Evolutionary conservation across 2,329 filamentous ascomycete species (phyloP).

Genomic region (Periglandula ipomoeae): DNA sequence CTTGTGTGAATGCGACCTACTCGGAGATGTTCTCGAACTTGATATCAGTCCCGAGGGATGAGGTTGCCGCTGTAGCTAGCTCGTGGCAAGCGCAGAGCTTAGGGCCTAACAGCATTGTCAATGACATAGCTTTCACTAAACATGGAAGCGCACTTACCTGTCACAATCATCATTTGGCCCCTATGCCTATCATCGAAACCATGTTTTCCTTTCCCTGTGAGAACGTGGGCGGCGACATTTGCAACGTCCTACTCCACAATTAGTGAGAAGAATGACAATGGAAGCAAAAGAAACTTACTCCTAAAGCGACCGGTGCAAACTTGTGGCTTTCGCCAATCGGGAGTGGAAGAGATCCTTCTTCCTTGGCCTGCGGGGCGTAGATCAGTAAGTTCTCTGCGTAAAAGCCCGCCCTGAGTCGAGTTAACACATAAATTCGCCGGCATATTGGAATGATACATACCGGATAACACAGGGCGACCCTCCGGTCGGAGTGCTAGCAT

Average conservation of each 20-base stretch:
- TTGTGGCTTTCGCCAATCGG: constrained; percentile 38
- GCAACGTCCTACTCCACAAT: constrained; percentile 31
- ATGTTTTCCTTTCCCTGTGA: constrained; percentile 36
- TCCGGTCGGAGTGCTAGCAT: constrained; percentile 26
- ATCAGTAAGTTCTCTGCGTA: constrained; percentile 42
- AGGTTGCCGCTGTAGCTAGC: constrained; percentile 34
- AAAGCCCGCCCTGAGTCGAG: constrained; percentile 31
- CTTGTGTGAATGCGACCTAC: neutral
- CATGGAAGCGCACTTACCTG: constrained; percentile 23
- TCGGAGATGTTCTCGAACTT: constrained; percentile 17
- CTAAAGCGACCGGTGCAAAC: constrained; percentile 39
- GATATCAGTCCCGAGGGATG: constrained; percentile 29
- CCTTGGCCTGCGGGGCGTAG: constrained; percentile 35
- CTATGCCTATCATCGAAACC: constrained; percentile 40
- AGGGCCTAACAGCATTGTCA: constrained; percentile 28
- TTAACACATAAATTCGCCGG: neutral
- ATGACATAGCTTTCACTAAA: too few species aligned
- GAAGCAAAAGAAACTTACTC: constrained; percentile 19
- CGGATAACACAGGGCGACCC: constrained; percentile 37
- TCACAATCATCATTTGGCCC: constrained; percentile 44
- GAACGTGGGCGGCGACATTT: constrained; percentile 36
- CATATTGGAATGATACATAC: constrained; percentile 14
- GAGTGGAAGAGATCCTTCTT: constrained; percentile 33
- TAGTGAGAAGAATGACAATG: neutral
- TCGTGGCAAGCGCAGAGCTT: constrained; percentile 36